Conservation (phyloP, 768 basidiomycete genomes). For the Piloderma croceum region DNA sequence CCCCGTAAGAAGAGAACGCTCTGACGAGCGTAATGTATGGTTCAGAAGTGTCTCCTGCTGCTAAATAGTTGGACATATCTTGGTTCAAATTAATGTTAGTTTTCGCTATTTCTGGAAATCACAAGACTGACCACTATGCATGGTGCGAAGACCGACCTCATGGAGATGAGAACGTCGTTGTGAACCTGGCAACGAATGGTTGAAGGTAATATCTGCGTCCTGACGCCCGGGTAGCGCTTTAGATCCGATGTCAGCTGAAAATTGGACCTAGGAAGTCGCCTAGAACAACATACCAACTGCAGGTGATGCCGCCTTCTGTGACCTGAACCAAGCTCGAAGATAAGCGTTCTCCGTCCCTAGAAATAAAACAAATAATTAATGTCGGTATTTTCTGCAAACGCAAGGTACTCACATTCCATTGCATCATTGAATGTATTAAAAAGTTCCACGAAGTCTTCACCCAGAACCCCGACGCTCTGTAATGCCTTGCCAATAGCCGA, state of each 20-base stretch:
- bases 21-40: constrained; percentile 72
- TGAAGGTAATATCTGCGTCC: constrained; percentile 41
- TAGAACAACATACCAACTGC: constrained; percentile 37
- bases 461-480: constrained; percentile 71
- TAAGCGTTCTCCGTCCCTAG: constrained; percentile 93
- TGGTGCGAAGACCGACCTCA: constrained; percentile 66
- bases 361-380: constrained; percentile 2
- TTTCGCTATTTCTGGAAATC: background rate
- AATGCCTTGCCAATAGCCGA: constrained; percentile 69
- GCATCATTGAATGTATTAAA: constrained; percentile 84
- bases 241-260: background rate
- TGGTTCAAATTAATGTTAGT: too few relatives aligned
- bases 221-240: constrained; percentile 56
- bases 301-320: constrained; percentile 51
- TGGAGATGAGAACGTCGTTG: constrained; percentile 64
- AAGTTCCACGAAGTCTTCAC: constrained; percentile 72
- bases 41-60: constrained; percentile 39
- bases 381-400: constrained; percentile 3
- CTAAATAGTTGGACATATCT: too few relatives aligned
- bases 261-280: background rate
- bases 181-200: constrained; percentile 43
- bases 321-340: constrained; percentile 70
- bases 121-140: constrained; percentile 47
- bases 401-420: constrained; percentile 70
- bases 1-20: constrained; percentile 72